These are phyloP conservation scores for Arxiozyma heterogenica DNA, from an alignment of 1,139 yeast species.

Conservation along the genomic window DNA sequence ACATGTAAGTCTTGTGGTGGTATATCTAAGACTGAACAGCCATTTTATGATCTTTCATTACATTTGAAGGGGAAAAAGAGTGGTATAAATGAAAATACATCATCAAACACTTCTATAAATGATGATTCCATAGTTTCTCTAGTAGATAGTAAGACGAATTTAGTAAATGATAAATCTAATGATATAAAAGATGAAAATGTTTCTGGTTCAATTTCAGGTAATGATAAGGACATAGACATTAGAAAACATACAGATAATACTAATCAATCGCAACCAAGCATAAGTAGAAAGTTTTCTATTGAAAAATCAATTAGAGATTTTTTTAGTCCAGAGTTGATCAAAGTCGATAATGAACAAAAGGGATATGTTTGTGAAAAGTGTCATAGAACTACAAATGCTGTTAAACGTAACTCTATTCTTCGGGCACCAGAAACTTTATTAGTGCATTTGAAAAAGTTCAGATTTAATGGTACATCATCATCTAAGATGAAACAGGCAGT, in stretches of 20 bases:
- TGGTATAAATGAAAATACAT: slow-evolving; percentile 23
- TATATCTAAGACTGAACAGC: slow-evolving; percentile 84
- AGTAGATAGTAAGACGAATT: background rate
- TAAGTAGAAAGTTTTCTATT: slow-evolving; percentile 44
- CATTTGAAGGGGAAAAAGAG: slow-evolving; percentile 48
- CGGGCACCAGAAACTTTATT: slow-evolving; percentile 83
- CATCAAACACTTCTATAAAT: slow-evolving; percentile 2
- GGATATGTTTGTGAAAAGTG: slow-evolving; percentile 89
- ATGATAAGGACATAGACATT: background rate
- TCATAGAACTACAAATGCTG: slow-evolving; percentile 64
- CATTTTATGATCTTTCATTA: slow-evolving; percentile 82
- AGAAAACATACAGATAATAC: background rate
- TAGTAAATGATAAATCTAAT: background rate
- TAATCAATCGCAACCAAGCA: slow-evolving; percentile 6
- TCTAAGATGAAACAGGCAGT: slow-evolving; percentile 85
- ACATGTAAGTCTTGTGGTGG: slow-evolving; percentile 73
- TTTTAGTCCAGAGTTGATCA: slow-evolving; percentile 70
- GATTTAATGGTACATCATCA: slow-evolving; percentile 68
- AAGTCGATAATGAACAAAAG: slow-evolving; percentile 53
- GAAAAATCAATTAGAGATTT: slow-evolving; percentile 70
- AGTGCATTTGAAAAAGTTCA: slow-evolving; percentile 81
- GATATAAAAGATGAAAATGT: background rate
- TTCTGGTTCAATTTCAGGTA: background rate
- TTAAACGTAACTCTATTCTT: slow-evolving; percentile 63
- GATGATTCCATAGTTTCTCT: background rate